Conservation (phyloP, 1,284 basidiomycete species). For the Ustilago crameri region DNA sequence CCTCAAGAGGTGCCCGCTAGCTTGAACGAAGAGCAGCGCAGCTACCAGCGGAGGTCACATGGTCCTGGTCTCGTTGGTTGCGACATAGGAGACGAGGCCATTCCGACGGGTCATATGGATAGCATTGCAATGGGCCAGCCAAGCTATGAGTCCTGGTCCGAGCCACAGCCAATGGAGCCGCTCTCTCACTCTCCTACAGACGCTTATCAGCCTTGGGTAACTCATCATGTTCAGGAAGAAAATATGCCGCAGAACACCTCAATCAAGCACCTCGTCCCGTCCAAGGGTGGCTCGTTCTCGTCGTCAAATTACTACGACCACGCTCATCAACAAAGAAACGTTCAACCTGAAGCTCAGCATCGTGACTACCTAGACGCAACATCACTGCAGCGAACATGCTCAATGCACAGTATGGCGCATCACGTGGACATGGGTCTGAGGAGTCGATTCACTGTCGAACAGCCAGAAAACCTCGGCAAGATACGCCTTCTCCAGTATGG, state of each 20-base stretch:
- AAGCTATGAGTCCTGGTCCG: conserved; percentile 17
- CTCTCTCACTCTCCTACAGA: conserved; percentile 22
- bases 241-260: conserved; percentile 13
- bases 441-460: conserved; percentile 5
- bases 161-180: conserved; percentile 25
- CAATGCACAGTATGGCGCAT: conserved; percentile 1
- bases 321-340: not conserved
- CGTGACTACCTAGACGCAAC: conserved; percentile 24
- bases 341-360: conserved; percentile 4
- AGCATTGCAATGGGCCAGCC: conserved; percentile 24
- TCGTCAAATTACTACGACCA: not conserved
- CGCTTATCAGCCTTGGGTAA: conserved; percentile 19
- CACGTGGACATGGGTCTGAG: conserved; percentile 6
- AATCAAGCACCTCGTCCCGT: conserved; percentile 5
- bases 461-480: conserved; percentile 3
- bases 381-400: conserved; percentile 16
- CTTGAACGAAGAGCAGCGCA: not conserved
- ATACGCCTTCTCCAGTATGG: conserved; percentile 27
- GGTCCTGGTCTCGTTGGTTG: conserved; percentile 7
- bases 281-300: conserved; percentile 1
- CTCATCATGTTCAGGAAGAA: conserved; percentile 4
- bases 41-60: not conserved
- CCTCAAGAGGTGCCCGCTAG: not conserved
- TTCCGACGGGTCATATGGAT: not conserved
- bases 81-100: not conserved